A percentile compares a stretch with the other conserved stretches of the same genome.
Conservation (phyloP, 2,329 filamentous ascomycete species). For the Didymella keratinophila region DNA sequence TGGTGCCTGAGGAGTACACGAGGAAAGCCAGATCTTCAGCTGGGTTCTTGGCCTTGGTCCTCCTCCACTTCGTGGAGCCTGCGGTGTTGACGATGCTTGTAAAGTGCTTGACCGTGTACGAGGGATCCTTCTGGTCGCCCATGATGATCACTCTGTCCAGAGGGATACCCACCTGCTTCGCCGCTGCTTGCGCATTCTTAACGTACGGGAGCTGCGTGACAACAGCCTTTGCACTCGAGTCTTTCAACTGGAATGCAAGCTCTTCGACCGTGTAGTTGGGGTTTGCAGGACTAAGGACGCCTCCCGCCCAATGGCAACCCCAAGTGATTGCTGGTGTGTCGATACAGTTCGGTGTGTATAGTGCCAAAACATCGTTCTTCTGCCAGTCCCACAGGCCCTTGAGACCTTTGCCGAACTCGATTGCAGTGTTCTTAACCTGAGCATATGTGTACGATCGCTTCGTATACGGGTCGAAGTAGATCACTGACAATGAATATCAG, state of each 20-base stretch:
- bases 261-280: slow-evolving; percentile 86
- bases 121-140: slow-evolving; percentile 71
- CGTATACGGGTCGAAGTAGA: slow-evolving; percentile 79
- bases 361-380: slow-evolving; percentile 81
- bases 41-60: slow-evolving; percentile 64
- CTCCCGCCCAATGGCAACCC: slow-evolving; percentile 84
- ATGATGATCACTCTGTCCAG: slow-evolving; percentile 77
- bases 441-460: slow-evolving; percentile 73
- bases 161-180: slow-evolving; percentile 72
- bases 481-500: slow-evolving; percentile 61
- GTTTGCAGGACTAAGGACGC: slow-evolving; percentile 83
- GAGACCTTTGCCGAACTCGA: slow-evolving; percentile 82
- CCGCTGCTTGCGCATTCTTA: slow-evolving; percentile 70
- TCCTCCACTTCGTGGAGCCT: slow-evolving; percentile 65
- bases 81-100: slow-evolving; percentile 71
- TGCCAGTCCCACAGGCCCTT: slow-evolving; percentile 78
- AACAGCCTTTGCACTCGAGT: slow-evolving; percentile 76
- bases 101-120: slow-evolving; percentile 73
- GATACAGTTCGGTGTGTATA: slow-evolving; percentile 87
- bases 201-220: slow-evolving; percentile 76
- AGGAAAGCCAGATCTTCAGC: slow-evolving; percentile 80
- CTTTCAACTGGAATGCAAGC: slow-evolving; percentile 82
- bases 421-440: slow-evolving; percentile 69
- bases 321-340: slow-evolving; percentile 81
- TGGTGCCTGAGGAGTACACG: slow-evolving; percentile 90